A percentile compares a stretch with the other conserved stretches of the same genome.
Conservation (phyloP, 495 filamentous ascomycete genomes). For the Geopyxis carbonaria region DNA sequence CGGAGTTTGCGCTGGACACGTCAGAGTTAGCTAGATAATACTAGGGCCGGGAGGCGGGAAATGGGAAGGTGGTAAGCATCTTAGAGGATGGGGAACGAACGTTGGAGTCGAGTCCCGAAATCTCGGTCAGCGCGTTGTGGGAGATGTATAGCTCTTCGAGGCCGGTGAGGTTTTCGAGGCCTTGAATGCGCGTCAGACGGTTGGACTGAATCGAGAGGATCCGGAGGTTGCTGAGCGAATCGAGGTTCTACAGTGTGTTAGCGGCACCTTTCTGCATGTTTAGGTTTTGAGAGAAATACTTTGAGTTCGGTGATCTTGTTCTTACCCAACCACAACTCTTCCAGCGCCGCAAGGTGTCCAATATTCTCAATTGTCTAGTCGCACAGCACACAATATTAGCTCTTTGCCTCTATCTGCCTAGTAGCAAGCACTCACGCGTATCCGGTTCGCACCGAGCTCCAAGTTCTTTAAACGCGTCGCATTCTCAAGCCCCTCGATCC, state of each 20-base stretch:
- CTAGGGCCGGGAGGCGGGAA: neutral
- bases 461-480: conserved; percentile 59
- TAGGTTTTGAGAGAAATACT: conserved; percentile 27
- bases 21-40: too few species aligned
- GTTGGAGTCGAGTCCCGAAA: conserved; percentile 59
- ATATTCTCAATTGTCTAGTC: conserved; percentile 72
- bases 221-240: conserved; percentile 55
- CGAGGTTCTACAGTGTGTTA: conserved; percentile 38
- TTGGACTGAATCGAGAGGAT: conserved; percentile 96
- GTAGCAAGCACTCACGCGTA: conserved; percentile 37
- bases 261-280: neutral
- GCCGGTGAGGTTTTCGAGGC: conserved; percentile 51
- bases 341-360: conserved; percentile 51
- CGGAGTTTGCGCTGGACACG: conserved; percentile 44
- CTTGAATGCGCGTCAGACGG: conserved; percentile 64
- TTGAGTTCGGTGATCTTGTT: conserved; percentile 88
- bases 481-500: conserved; percentile 69
- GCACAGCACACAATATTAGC: too few species aligned
- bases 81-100: conserved; percentile 1
- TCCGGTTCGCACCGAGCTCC: conserved; percentile 81
- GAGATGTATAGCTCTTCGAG: conserved; percentile 95
- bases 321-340: conserved; percentile 92
- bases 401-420: conserved; percentile 4
- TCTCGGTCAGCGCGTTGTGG: conserved; percentile 75
- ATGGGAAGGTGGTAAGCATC: neutral